Conservation (phyloP, 2,329 filamentous ascomycete genomes). For the Fusarium sp. region DNA sequence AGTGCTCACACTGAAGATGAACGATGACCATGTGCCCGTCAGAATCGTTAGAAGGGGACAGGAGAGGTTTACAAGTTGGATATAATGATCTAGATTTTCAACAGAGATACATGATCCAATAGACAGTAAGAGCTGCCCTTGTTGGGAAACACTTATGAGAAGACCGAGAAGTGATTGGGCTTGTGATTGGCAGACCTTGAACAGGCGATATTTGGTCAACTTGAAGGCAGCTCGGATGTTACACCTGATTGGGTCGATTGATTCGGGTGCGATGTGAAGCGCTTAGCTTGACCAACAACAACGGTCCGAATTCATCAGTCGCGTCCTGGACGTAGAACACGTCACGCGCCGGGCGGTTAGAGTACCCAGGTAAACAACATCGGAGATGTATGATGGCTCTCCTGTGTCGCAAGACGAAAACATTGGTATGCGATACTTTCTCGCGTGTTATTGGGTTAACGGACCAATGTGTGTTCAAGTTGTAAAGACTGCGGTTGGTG, state of each 20-base stretch:
- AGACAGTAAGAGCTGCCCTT: background rate
- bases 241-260: background rate
- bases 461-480: background rate
- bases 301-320: background rate
- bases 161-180: background rate
- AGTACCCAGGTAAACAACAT: background rate
- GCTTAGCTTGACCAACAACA: background rate
- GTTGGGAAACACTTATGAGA: background rate
- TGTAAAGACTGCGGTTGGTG: background rate
- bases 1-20: slow-evolving; percentile 76
- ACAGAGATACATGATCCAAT: background rate
- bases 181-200: background rate
- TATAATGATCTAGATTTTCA: slow-evolving; percentile 33
- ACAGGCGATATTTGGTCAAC: background rate
- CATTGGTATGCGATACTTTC: background rate
- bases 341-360: background rate
- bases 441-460: background rate
- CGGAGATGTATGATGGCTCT: background rate
- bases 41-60: slow-evolving; percentile 72
- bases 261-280: background rate
- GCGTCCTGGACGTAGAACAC: background rate
- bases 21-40: slow-evolving; percentile 68
- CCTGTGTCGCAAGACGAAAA: background rate
- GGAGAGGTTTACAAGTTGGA: slow-evolving; percentile 68
- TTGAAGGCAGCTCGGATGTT: background rate